These are phyloP conservation scores for Microbotryomycetes sp. DNA, from an alignment of 1,284 basidiomycete species.

Conservation along the genomic window DNA sequence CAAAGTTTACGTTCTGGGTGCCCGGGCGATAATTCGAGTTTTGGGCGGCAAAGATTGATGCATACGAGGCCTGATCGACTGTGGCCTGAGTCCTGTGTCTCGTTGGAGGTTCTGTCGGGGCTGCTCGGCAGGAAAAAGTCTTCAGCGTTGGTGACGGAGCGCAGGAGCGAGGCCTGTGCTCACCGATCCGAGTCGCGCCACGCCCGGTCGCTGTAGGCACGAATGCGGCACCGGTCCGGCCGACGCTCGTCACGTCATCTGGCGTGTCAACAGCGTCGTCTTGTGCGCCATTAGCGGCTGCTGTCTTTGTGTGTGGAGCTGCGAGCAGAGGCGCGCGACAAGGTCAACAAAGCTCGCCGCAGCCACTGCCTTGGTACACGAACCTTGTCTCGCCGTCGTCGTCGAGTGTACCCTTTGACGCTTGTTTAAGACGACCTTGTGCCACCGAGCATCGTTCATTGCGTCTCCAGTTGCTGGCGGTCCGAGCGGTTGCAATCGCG, in stretches of 20 bases:
- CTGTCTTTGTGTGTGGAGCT: not conserved
- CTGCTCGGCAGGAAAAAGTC: not conserved
- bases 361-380: not conserved
- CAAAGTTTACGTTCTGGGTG: not conserved
- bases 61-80: not conserved
- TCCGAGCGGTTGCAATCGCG: not conserved
- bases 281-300: not conserved
- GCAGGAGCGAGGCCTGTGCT: not conserved
- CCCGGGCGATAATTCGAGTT: not conserved
- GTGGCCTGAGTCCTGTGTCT: not conserved
- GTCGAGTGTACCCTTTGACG: not conserved
- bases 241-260: not conserved
- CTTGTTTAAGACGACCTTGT: conserved; percentile 4
- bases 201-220: not conserved
- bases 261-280: not conserved
- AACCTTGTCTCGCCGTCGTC: not conserved
- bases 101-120: not conserved
- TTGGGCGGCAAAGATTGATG: not conserved
- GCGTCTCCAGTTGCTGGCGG: not conserved
- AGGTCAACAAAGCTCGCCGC: not conserved
- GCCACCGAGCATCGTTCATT: not conserved
- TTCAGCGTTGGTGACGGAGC: too few relatives aligned
- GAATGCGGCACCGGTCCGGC: not conserved
- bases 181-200: not conserved
- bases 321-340: not conserved